Evolutionary conservation across 305 asterid genomes (phyloP).

Genomic region (Ajuga reptans): DNA sequence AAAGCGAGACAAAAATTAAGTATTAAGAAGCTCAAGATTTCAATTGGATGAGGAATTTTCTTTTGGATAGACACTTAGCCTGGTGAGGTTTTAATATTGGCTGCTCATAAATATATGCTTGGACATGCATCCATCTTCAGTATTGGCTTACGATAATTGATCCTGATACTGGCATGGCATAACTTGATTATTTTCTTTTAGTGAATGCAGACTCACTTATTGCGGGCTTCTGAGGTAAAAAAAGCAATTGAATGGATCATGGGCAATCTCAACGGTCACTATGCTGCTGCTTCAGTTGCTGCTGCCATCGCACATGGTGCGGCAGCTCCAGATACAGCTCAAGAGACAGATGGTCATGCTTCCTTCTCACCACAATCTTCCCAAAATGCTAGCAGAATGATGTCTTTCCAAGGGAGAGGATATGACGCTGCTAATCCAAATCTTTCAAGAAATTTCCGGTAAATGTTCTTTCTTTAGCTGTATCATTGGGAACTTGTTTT

Average conservation of each 20-base stretch:
- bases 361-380: conserved; percentile 47
- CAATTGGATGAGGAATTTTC: neutral
- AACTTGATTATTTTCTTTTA: conserved; percentile 75
- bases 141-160: conserved; percentile 6
- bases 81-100: neutral
- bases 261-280: conserved; percentile 87
- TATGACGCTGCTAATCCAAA: conserved; percentile 55
- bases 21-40: neutral
- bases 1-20: no score
- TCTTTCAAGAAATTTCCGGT: conserved; percentile 82
- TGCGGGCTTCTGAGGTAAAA: conserved; percentile 93
- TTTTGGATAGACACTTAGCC: neutral
- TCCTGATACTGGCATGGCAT: conserved; percentile 37
- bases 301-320: conserved; percentile 97
- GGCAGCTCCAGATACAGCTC: conserved; percentile 61
- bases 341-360: conserved; percentile 45
- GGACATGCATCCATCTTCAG: conserved; percentile 6
- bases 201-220: conserved; percentile 96
- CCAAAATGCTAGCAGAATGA: conserved; percentile 33
- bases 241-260: conserved; percentile 91
- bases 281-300: conserved; percentile 96
- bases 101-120: conserved; percentile 13
- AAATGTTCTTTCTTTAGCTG: conserved; percentile 23
- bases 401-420: conserved; percentile 51
- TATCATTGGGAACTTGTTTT: conserved; percentile 5